Evolutionary conservation across 176 grass and related monocot species (phyloP).

Genomic region (Eleusine coracana): DNA sequence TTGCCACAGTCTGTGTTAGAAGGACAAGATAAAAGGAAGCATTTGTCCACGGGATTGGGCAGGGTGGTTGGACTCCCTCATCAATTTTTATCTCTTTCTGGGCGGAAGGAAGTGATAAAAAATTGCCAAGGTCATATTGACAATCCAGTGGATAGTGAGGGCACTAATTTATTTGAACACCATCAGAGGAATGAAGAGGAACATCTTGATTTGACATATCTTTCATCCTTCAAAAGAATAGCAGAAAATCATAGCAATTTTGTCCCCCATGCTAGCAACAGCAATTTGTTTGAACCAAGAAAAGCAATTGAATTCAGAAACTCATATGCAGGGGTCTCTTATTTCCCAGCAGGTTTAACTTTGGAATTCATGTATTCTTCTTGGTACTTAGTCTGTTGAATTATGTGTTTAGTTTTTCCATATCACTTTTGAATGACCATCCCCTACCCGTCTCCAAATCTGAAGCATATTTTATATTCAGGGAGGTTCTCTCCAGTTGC

Average conservation of each 20-base stretch:
- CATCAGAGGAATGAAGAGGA: conserved; percentile 42
- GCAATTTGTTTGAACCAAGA: conserved; percentile 37
- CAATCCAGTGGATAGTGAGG: conserved; percentile 2
- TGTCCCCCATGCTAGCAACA: conserved; percentile 31
- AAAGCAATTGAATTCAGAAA: conserved; percentile 42
- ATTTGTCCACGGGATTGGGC: conserved; percentile 18
- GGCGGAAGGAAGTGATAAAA: conserved; percentile 2
- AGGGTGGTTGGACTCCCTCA: conserved; percentile 38
- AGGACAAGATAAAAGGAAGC: conserved; percentile 38
- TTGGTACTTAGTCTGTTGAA: conserved; percentile 43
- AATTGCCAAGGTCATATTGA: conserved; percentile 26
- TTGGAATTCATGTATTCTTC: conserved; percentile 49
- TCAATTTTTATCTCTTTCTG: conserved; percentile 41
- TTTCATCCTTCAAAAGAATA: conserved; percentile 63
- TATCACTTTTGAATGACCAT: conserved; percentile 19
- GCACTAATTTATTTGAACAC: conserved; percentile 15
- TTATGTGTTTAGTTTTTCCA: conserved; percentile 30
- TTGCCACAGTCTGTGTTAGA: conserved; percentile 12
- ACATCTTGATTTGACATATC: conserved; percentile 59
- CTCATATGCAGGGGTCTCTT: conserved; percentile 43
- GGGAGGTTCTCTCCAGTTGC: conserved; percentile 53
- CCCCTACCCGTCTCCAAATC: conserved; percentile 18
- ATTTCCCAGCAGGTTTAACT: conserved; percentile 66
- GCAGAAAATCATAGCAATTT: conserved; percentile 41
- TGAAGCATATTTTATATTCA: conserved; percentile 51